These are phyloP conservation scores for Moesziomyces parantarcticus DNA, from an alignment of 1,284 basidiomycete species.

Conservation along the genomic window DNA sequence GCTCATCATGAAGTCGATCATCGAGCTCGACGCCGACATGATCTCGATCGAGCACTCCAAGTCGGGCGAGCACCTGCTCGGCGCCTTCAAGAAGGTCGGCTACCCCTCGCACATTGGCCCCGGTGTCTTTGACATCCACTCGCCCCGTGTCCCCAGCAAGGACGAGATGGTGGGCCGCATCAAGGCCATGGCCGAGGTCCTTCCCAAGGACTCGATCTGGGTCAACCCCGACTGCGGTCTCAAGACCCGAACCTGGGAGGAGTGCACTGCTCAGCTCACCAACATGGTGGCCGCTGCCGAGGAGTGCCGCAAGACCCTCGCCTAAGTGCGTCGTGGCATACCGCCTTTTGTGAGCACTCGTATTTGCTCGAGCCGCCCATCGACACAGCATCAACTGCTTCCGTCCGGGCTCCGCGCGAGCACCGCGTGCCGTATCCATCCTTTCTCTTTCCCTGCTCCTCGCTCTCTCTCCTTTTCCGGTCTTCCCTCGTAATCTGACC, in stretches of 20 bases:
- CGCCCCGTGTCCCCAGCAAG: constrained; percentile 86
- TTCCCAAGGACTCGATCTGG: constrained; percentile 71
- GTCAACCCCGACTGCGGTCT: constrained; percentile 87
- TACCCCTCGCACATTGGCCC: constrained; percentile 99
- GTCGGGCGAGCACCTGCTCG: constrained; percentile 79
- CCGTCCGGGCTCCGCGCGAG: constrained; percentile 11
- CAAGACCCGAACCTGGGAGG: constrained; percentile 68
- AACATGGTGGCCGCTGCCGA: constrained; percentile 73
- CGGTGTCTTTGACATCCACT: constrained; percentile 94
- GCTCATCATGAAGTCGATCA: constrained; percentile 97
- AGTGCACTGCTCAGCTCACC: constrained; percentile 75
- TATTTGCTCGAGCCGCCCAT: constrained; percentile 13
- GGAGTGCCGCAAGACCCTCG: constrained; percentile 79
- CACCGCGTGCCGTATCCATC: not conserved
- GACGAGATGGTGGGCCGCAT: constrained; percentile 96
- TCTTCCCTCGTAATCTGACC: constrained; percentile 4
- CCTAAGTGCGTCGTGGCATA: constrained; percentile 21
- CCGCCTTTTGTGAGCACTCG: not conserved
- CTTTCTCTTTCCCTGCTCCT: constrained; percentile 5
- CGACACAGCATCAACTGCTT: constrained; percentile 40
- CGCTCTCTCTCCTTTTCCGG: constrained; percentile 18
- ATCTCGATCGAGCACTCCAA: constrained; percentile 92
- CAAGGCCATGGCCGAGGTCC: constrained; percentile 74
- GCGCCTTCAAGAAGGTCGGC: constrained; percentile 92
- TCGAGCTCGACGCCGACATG: constrained; percentile 97